Conservation (phyloP, 305 asterid genomes). For the Andrographis paniculata region DNA sequence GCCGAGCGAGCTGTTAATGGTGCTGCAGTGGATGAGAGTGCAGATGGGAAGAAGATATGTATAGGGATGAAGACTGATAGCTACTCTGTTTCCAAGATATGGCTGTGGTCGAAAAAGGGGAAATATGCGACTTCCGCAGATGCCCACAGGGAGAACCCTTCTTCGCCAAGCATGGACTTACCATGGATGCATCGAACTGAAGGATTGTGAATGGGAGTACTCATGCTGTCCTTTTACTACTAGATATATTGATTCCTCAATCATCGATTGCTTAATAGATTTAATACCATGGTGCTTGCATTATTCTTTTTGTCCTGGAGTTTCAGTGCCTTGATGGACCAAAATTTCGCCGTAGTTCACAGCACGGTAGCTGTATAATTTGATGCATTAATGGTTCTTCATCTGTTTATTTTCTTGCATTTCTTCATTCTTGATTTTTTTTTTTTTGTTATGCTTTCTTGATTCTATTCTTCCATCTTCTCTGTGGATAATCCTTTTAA, state of each 20-base stretch:
- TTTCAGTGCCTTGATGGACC: conserved; percentile 22
- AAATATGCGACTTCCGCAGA: conserved; percentile 58
- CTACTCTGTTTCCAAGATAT: conserved; percentile 92
- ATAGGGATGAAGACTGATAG: conserved; percentile 83
- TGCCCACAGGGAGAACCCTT: conserved; percentile 23
- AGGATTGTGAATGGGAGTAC: conserved; percentile 50
- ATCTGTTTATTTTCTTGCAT: conserved; percentile 1
- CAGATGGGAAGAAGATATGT: conserved; percentile 71
- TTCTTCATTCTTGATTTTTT: not conserved
- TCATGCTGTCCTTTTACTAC: not conserved
- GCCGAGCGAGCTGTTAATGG: conserved; percentile 22
- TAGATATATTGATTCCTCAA: conserved; percentile 18
- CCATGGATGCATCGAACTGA: conserved; percentile 46
- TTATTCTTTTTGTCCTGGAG: conserved; percentile 17
- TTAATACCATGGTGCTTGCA: conserved; percentile 11
- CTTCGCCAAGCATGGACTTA: conserved; percentile 40
- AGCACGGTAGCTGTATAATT: conserved; percentile 25
- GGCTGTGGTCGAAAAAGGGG: conserved; percentile 93
- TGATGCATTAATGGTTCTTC: conserved; percentile 7
- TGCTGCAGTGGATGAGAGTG: conserved; percentile 21
- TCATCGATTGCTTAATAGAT: conserved; percentile 16
- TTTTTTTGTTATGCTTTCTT: conserved; percentile 9
- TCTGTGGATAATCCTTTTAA: not conserved
- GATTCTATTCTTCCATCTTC: not conserved
- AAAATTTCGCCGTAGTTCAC: conserved; percentile 21